These are phyloP conservation scores for Musa balbisiana DNA, from an alignment of 202 grass and related monocot genomes.

Conservation along the genomic window DNA sequence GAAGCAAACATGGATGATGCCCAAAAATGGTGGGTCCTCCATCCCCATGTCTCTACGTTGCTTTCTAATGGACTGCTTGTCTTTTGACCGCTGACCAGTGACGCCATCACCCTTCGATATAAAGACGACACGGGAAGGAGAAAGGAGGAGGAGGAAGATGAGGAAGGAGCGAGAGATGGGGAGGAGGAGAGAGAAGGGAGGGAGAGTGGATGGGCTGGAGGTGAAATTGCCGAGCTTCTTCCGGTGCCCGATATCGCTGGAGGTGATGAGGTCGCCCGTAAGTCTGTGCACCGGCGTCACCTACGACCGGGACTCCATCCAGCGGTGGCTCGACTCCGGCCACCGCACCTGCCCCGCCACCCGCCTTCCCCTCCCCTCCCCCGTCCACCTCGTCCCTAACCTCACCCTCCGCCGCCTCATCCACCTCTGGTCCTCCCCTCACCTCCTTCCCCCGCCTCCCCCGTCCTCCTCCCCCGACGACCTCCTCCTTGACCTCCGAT, in stretches of 20 bases:
- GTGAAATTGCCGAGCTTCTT: conserved; percentile 15
- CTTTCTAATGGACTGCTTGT: not conserved
- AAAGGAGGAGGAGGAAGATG: not conserved
- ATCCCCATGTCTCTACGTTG: not conserved
- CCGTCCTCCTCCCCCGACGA: not conserved
- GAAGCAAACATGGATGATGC: too few species aligned
- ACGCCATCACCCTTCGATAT: not conserved
- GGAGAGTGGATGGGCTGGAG: not conserved
- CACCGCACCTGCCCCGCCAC: conserved; percentile 13
- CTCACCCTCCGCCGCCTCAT: conserved; percentile 16
- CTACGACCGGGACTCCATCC: conserved; percentile 17
- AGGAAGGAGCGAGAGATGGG: not conserved
- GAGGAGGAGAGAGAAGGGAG: not conserved
- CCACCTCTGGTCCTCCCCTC: conserved; percentile 7
- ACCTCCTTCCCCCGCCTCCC: too few species aligned
- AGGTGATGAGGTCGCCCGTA: conserved; percentile 13
- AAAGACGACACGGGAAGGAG: too few species aligned
- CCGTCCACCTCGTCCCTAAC: conserved; percentile 7
- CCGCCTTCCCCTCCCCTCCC: not conserved
- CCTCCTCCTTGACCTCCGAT: not conserved
- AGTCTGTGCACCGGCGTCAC: conserved; percentile 15
- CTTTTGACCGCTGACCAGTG: conserved; percentile 8
- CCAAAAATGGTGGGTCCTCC: not conserved
- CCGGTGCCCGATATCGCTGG: conserved; percentile 13
- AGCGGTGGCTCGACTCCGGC: conserved; percentile 18